Evolutionary conservation across 768 basidiomycete species (phyloP).

Genomic region (Coprinellus micaceus): DNA sequence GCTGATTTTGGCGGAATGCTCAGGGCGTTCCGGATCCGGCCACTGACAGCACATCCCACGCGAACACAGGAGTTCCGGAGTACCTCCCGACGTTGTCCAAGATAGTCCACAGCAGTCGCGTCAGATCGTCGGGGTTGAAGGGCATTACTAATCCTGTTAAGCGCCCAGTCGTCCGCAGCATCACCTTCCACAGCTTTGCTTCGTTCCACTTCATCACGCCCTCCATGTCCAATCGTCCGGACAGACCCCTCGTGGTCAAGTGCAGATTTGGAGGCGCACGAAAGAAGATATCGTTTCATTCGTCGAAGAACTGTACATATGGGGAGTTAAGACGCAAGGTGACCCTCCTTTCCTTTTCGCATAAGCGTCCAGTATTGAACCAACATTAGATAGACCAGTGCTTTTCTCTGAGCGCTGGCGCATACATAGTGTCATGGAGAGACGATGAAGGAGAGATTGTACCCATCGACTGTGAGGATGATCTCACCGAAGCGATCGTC

Average conservation of each 20-base stretch:
- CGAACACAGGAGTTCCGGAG: too few species aligned
- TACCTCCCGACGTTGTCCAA: too few species aligned
- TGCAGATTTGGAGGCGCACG: slow-evolving; percentile 73
- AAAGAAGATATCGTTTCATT: slow-evolving; percentile 76
- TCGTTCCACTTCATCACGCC: not conserved
- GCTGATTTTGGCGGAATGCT: slow-evolving; percentile 5
- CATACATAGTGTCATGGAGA: slow-evolving; percentile 76
- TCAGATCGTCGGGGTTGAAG: too few species aligned
- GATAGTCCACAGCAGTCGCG: too few species aligned
- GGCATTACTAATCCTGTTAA: not conserved
- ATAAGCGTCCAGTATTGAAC: slow-evolving; percentile 9
- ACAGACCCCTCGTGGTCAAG: slow-evolving; percentile 78
- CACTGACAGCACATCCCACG: too few species aligned
- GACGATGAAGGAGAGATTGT: slow-evolving; percentile 85
- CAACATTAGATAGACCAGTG: slow-evolving; percentile 72
- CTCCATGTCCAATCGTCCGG: slow-evolving; percentile 36
- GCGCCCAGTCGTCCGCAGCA: not conserved
- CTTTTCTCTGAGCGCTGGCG: slow-evolving; percentile 67
- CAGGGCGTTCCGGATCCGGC: not conserved
- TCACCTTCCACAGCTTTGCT: not conserved
- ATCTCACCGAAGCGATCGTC: slow-evolving; percentile 81
- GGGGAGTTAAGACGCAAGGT: slow-evolving; percentile 73
- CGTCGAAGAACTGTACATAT: slow-evolving; percentile 76
- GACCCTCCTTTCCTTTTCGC: slow-evolving; percentile 16
- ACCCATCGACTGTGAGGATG: slow-evolving; percentile 62